These are phyloP conservation scores for Chlorella sp. DNA, from an alignment of 139 green algal genomes.

Conservation along the genomic window DNA sequence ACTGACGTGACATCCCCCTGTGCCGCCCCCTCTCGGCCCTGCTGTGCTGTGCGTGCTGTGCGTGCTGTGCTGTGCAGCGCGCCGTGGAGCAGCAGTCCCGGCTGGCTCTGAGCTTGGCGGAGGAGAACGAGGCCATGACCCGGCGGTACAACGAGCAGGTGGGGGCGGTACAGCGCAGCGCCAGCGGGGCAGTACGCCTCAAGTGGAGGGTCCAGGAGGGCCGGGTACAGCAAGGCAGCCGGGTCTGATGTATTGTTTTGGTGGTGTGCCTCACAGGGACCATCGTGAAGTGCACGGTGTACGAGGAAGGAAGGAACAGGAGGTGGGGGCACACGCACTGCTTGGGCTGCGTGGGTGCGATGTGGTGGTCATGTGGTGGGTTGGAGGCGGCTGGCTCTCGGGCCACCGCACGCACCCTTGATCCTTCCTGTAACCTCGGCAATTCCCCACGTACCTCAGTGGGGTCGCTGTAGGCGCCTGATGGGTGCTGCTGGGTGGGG, in stretches of 20 bases:
- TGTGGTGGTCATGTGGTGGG: neutral
- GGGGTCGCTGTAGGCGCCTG: too few relatives aligned
- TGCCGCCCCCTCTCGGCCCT: neutral
- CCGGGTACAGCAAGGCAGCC: too few relatives aligned
- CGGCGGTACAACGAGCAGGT: slow-evolving; percentile 62
- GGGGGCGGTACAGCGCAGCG: neutral
- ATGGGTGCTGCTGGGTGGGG: too few relatives aligned
- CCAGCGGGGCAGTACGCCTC: neutral
- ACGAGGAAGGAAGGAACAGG: too few relatives aligned
- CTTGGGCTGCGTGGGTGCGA: neutral
- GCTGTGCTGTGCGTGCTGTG: neutral
- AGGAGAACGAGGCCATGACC: slow-evolving; percentile 66
- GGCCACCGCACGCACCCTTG: too few relatives aligned
- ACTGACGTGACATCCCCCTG: too few relatives aligned
- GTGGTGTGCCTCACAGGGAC: too few relatives aligned
- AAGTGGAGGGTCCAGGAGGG: neutral
- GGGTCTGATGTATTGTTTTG: too few relatives aligned
- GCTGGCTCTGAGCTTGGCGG: slow-evolving; percentile 55
- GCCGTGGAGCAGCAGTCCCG: slow-evolving; percentile 47
- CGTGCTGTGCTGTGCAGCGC: neutral
- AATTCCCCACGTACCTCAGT: too few relatives aligned
- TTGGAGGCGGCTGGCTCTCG: slow-evolving; percentile 47
- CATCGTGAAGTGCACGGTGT: too few relatives aligned
- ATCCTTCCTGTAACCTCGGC: too few relatives aligned
- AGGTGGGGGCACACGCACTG: too few relatives aligned